Evolutionary conservation across 257 asterid species (phyloP).

Genomic region (Solanum dulcamara): DNA sequence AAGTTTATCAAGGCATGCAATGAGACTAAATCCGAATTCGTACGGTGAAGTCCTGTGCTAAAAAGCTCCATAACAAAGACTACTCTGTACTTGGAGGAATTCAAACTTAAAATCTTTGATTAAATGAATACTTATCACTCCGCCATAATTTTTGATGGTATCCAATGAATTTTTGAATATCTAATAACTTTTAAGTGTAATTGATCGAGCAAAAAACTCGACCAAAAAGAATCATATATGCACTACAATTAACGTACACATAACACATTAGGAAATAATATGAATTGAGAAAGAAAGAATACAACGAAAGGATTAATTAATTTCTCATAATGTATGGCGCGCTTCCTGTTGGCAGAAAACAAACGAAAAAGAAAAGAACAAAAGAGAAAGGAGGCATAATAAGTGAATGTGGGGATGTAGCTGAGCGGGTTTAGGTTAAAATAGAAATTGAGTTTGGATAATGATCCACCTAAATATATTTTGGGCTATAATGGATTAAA

Average conservation of each 20-base stretch:
- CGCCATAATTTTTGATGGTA: no score
- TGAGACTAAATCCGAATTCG: background rate
- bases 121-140: no score
- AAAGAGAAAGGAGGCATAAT: background rate
- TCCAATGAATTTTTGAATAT: background rate
- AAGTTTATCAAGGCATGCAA: no score
- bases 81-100: background rate
- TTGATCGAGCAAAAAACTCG: background rate
- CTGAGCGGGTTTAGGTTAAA: no score
- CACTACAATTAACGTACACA: background rate
- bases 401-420: background rate
- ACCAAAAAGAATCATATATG: background rate
- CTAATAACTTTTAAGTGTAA: background rate
- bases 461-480: no score
- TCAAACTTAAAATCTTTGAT: rapidly evolving
- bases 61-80: background rate
- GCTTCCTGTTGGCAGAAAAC: background rate
- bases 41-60: no score
- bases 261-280: background rate
- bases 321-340: background rate
- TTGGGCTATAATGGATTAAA: no score
- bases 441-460: no score
- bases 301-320: background rate
- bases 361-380: background rate
- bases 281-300: background rate